Evolutionary conservation across 441 rosid species (phyloP).

Genomic region (Adansonia rubrostipa): DNA sequence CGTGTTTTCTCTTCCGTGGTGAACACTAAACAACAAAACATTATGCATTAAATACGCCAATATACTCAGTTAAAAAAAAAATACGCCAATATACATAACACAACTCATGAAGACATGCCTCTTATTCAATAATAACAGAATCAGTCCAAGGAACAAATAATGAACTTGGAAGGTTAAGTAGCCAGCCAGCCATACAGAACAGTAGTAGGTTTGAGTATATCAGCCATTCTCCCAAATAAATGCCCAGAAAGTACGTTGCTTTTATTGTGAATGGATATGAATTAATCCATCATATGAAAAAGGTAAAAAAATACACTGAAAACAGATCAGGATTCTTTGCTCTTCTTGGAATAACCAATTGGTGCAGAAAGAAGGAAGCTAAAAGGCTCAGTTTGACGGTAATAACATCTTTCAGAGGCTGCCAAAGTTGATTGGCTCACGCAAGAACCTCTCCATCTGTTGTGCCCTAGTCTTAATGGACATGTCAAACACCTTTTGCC

Average conservation of each 20-base stretch:
- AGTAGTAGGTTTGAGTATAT: no score
- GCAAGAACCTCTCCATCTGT: constrained; percentile 92
- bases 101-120: no score
- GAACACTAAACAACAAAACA: no score
- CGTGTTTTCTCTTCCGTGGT: no score
- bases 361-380: constrained; percentile 23
- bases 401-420: constrained; percentile 39
- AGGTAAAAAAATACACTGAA: constrained; percentile 21
- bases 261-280: constrained; percentile 42
- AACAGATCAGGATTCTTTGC: not conserved
- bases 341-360: constrained; percentile 9
- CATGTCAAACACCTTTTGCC: constrained; percentile 88
- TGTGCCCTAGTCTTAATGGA: constrained; percentile 82
- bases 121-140: no score
- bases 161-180: no score
- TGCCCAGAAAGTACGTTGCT: constrained; percentile 3
- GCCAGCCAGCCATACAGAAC: no score
- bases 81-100: no score
- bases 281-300: constrained; percentile 24
- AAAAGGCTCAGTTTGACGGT: constrained; percentile 1
- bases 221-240: no score
- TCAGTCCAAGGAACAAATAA: no score
- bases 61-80: no score
- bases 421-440: constrained; percentile 51
- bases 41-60: no score